Evolutionary conservation across 2,329 filamentous ascomycete genomes (phyloP), one percentile per base, ranked within the genome.

Genomic region (Alternaria sp.): DNA sequence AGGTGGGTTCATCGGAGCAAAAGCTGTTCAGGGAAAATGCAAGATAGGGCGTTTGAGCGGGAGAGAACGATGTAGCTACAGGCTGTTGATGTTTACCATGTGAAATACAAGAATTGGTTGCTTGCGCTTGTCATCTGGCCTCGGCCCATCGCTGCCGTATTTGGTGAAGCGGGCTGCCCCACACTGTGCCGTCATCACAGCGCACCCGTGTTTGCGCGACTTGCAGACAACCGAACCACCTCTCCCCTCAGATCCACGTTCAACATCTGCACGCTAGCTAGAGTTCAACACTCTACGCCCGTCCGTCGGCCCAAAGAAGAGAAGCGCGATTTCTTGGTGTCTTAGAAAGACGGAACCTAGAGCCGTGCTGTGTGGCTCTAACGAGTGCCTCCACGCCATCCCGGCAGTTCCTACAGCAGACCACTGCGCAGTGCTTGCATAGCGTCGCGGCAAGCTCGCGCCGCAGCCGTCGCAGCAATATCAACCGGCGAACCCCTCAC

Each of bases 251-350:
- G 58, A 63, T 65, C 60, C 61, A 60, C 65, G 55, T 65, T 65
- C 67, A 69, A 72, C 68, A 71, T 73, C 67, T 69, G 72, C 67
- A 67, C 69, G 57, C 51, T 55, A 61, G 68, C 70, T 69, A 64
- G 71, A 78, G 76, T 74, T 78, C 76, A 78, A 79, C 75, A 78
- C 76, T 79, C 73, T 72, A 68, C 59, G 71, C 69, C 56, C 50
- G 26, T 25, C 53, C 45, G 43, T 60, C 49, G 44, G 23, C 23
- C 21, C 50, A 46, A 43, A 47, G n/a, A 12, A 18, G 37, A 33
- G 45, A 63, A 55, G 50, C 60, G 58, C 33, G 18, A 23, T 30
- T 53, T 45, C 20, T 28, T 28, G 45, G n/a, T 18, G 46, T 37
- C 25, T 44, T 60, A 28, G 45, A 37, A 20, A 46, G 33, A 53